Base-by-base conservation (phyloP, 129 eudicot genomes). In the Cynara cardunculus region DNA sequence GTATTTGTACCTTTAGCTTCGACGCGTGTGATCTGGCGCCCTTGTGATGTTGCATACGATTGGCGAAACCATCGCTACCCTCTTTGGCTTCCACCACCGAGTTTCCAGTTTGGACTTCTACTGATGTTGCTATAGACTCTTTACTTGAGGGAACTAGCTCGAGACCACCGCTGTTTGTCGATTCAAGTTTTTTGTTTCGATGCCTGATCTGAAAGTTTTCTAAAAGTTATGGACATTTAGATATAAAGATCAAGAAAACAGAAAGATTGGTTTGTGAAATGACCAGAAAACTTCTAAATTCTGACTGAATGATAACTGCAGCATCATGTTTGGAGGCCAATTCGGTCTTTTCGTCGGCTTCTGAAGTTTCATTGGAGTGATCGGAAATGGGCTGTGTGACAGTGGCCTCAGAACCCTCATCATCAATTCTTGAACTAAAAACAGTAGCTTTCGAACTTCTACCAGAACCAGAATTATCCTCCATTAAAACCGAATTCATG, bases 91-190 rank as follows among this genome's bases (percentile, higher is more conserved):
- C 88, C 46, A 85, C 82, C 69, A 82, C 86, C 39, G 93, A 93
- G 83, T 93, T 88, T 16, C 92, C 97, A 0, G 93, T 89, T 80
- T 89, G 94, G 59, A 93, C 98, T 89, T 91, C 91, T 21, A 93
- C 73, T 16, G 97, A 93, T 80, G 97, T 91, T 19, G 92, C 91
- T 14, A 89, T 27, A 25, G 97, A 91, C 75, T 85, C 90, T 72
- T 78, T 73, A 32, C 91, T 86, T 25, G 69, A 30, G 22, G 80
- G 82, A 25, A 16, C 59, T 69, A 46, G 31, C 59, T 56, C 78
- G 49, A 19, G 25, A 71, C 77, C 84, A 68, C 73, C 26, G 7
- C 16, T 61, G 28, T 81, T 78, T 79, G 14, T 78, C 73, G 62
- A 41, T 74, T 77, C 71, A 21, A 62, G 67, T 31, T 59, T 25